Conservation (phyloP, 441 rosid species). For the Geranium incanum region DNA sequence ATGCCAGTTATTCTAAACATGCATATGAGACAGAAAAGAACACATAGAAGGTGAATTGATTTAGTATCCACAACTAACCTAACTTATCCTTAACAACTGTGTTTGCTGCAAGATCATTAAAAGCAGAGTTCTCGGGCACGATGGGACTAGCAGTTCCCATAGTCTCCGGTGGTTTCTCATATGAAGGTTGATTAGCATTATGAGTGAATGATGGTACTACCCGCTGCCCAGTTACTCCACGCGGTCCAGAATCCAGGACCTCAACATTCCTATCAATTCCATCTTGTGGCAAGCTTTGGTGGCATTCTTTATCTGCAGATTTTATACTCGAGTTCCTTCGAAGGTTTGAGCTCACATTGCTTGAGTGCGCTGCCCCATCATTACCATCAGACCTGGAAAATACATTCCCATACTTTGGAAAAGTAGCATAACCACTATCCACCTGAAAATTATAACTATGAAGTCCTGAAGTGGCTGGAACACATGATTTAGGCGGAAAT, state of each 20-base stretch:
- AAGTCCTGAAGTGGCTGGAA: no score
- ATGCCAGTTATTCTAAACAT: background rate
- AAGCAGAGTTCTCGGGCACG: slow-evolving; percentile 13
- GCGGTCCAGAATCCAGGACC: slow-evolving; percentile 14
- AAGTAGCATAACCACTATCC: no score
- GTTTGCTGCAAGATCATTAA: slow-evolving; percentile 1
- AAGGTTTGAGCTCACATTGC: background rate
- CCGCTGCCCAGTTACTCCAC: background rate
- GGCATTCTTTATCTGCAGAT: slow-evolving; percentile 9
- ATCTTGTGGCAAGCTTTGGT: slow-evolving; percentile 9
- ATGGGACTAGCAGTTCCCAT: background rate
- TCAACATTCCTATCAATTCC: slow-evolving; percentile 6
- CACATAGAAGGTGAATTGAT: background rate
- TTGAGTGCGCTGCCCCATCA: background rate
- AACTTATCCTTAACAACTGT: slow-evolving; percentile 11
- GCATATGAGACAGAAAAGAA: background rate
- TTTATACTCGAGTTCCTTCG: background rate
- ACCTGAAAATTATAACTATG: no score
- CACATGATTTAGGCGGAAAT: background rate
- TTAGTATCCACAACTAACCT: slow-evolving; percentile 19
- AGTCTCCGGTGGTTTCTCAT: no score
- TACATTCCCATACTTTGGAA: no score
- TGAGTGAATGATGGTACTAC: slow-evolving; percentile 10
- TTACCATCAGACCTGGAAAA: slow-evolving; percentile 1
- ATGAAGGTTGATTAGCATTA: background rate